Percentiles rank a stretch among this genome's conserved stretches.
Conservation (phyloP, 2,329 filamentous ascomycete genomes). For the Colletotrichum phormii region DNA sequence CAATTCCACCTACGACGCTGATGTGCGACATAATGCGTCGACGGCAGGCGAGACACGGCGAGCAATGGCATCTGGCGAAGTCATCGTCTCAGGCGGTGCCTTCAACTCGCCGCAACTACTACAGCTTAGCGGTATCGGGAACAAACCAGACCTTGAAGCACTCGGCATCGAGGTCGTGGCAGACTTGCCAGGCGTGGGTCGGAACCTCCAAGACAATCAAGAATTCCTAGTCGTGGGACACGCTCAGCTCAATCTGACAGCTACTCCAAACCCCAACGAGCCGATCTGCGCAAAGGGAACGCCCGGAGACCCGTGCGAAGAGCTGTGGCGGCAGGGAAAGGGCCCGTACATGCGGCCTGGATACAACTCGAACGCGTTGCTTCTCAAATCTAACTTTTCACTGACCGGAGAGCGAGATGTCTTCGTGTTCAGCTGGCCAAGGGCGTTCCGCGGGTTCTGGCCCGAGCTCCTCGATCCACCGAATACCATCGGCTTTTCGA, state of each 20-base stretch:
- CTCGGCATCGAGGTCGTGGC: slow-evolving; percentile 63
- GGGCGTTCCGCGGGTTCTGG: slow-evolving; percentile 53
- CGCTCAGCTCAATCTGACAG: slow-evolving; percentile 40
- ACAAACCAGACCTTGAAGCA: slow-evolving; percentile 49
- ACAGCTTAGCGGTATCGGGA: slow-evolving; percentile 57
- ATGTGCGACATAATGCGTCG: slow-evolving; percentile 47
- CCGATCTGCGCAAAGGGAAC: slow-evolving; percentile 46
- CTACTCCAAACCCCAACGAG: slow-evolving; percentile 37
- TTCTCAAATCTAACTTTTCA: slow-evolving; percentile 37
- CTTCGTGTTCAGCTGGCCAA: slow-evolving; percentile 66
- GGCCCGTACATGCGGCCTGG: slow-evolving; percentile 41
- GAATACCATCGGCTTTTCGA: slow-evolving; percentile 15
- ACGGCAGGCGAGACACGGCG: slow-evolving; percentile 34
- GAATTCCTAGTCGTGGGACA: slow-evolving; percentile 48
- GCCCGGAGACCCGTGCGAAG: slow-evolving; percentile 50
- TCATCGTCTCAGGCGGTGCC: slow-evolving; percentile 61
- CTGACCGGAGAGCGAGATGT: slow-evolving; percentile 60
- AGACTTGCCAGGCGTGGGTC: slow-evolving; percentile 71
- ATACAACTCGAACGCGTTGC: slow-evolving; percentile 5
- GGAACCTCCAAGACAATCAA: slow-evolving; percentile 63
- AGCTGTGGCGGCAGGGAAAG: slow-evolving; percentile 48
- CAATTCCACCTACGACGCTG: slow-evolving; percentile 50
- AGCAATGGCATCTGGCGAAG: slow-evolving; percentile 52
- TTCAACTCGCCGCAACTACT: slow-evolving; percentile 60
- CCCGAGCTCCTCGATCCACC: slow-evolving; percentile 1